Conservation (phyloP, 2,329 filamentous ascomycete genomes). For the Microcyclospora tardicrescens region DNA sequence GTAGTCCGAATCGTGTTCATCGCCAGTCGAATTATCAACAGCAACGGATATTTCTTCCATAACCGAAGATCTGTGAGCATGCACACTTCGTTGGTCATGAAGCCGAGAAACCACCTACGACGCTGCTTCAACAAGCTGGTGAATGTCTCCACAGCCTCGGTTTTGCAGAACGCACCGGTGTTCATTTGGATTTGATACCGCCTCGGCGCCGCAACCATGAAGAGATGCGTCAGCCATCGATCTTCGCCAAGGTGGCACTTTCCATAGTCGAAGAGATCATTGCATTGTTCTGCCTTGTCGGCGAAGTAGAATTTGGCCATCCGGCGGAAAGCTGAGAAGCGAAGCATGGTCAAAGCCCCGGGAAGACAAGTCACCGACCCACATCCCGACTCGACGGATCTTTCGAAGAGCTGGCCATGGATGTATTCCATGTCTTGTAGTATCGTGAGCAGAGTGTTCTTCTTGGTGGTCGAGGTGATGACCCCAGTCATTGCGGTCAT, state of each 20-base stretch:
- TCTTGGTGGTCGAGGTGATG: slow-evolving; percentile 85
- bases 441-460: slow-evolving; percentile 77
- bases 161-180: slow-evolving; percentile 95
- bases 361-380: slow-evolving; percentile 90
- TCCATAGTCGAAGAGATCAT: slow-evolving; percentile 91
- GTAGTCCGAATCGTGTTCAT: slow-evolving; percentile 95
- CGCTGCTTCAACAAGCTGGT: slow-evolving; percentile 81
- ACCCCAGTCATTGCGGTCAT: slow-evolving; percentile 98
- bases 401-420: slow-evolving; percentile 90
- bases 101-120: slow-evolving; percentile 73
- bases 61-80: slow-evolving; percentile 92
- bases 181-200: slow-evolving; percentile 96
- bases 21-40: slow-evolving; percentile 79
- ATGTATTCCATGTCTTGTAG: slow-evolving; percentile 98
- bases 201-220: slow-evolving; percentile 94
- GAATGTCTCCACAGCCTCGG: slow-evolving; percentile 86
- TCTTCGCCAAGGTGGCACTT: slow-evolving; percentile 95
- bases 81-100: slow-evolving; percentile 76
- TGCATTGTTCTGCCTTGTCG: slow-evolving; percentile 88
- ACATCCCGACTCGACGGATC: slow-evolving; percentile 87
- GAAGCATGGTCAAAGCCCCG: slow-evolving; percentile 86
- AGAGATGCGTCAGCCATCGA: slow-evolving; percentile 90
- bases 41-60: slow-evolving; percentile 79
- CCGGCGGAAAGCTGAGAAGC: slow-evolving; percentile 87
- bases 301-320: slow-evolving; percentile 99